These are phyloP conservation scores for Bacidia gigantensis DNA, from an alignment of 495 filamentous ascomycete genomes.

Conservation along the genomic window DNA sequence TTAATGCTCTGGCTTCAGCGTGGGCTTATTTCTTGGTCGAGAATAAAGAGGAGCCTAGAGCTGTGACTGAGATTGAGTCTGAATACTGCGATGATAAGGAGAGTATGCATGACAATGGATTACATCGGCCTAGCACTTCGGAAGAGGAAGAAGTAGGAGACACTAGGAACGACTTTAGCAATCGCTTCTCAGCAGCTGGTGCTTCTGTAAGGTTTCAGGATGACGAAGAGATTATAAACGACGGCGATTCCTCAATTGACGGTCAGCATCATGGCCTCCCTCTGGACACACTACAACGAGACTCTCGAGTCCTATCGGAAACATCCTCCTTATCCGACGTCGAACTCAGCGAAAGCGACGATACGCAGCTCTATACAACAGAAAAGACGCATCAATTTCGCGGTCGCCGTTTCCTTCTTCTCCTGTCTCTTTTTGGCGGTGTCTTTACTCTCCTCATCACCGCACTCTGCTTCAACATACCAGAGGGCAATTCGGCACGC, in stretches of 20 bases:
- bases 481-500: not conserved
- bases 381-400: not conserved
- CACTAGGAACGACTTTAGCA: not conserved
- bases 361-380: not conserved
- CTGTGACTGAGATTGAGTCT: not conserved
- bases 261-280: not conserved
- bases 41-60: not conserved
- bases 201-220: not conserved
- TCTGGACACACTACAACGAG: not conserved
- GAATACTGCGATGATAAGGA: not conserved
- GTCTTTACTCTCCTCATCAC: not conserved
- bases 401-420: constrained; percentile 1
- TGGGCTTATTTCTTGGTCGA: constrained; percentile 1
- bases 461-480: not conserved
- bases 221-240: not conserved
- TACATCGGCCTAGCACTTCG: not conserved
- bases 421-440: not conserved
- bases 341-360: not conserved
- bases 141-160: not conserved
- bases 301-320: not conserved
- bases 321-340: not conserved
- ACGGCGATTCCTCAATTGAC: not conserved
- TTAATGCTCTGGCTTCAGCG: not conserved
- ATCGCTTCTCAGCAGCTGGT: not conserved
- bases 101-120: not conserved